A percentile compares a stretch with the other conserved stretches of the same genome.
These are phyloP conservation scores for button mushroom (Agaricus bisporus) DNA, from an alignment of 768 basidiomycete species.

Conservation along the genomic window DNA sequence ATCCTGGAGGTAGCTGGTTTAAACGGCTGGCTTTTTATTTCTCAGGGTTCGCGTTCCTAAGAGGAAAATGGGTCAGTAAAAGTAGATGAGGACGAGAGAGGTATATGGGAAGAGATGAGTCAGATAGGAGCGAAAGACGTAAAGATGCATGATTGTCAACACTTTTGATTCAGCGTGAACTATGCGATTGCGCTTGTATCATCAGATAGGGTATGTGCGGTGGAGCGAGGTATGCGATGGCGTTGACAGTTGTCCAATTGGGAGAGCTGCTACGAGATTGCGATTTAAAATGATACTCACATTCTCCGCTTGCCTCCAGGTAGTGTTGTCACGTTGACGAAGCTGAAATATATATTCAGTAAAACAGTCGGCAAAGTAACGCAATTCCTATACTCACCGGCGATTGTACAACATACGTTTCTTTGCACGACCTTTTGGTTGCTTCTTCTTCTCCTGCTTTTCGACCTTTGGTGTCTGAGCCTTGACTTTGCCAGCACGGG, in stretches of 20 bases:
- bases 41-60: constrained; percentile 63
- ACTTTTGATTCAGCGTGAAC: constrained; percentile 91
- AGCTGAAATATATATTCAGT: constrained; percentile 35
- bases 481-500: constrained; percentile 99
- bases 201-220: constrained; percentile 28
- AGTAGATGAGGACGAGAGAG: constrained; percentile 8
- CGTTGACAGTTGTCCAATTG: not conserved
- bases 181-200: constrained; percentile 70
- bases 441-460: constrained; percentile 99
- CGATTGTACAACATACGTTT: constrained; percentile 93
- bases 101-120: constrained; percentile 26
- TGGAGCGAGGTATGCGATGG: not conserved
- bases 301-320: constrained; percentile 94
- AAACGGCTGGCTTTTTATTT: constrained; percentile 33
- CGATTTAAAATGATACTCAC: constrained; percentile 49
- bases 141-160: constrained; percentile 80
- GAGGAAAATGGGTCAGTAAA: constrained; percentile 19
- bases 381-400: constrained; percentile 46
- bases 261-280: constrained; percentile 8
- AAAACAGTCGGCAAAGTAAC: not conserved
- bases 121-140: constrained; percentile 99
- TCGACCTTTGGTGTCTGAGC: constrained; percentile 98
- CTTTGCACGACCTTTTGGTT: constrained; percentile 95
- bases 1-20: not conserved
- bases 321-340: constrained; percentile 89